Evolutionary conservation across 345 rosid species (phyloP).

Genomic region (Jatropha curcas): DNA sequence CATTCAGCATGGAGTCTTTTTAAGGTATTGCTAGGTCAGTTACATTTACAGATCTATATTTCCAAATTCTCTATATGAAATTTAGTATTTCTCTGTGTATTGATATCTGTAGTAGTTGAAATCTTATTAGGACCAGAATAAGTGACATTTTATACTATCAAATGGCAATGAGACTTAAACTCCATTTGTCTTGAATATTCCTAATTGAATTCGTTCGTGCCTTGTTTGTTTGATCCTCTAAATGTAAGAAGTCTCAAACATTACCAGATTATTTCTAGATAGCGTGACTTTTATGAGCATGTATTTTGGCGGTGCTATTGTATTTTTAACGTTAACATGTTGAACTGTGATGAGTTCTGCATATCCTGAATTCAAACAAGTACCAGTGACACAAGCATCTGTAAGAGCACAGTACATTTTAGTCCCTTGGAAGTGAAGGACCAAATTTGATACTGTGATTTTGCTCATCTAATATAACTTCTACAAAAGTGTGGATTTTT

Average conservation of each 20-base stretch:
- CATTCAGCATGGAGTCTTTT: not conserved
- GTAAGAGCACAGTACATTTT: not conserved
- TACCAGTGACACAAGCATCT: not conserved
- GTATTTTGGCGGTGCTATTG: not conserved
- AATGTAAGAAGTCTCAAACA: not conserved
- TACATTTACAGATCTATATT: not conserved
- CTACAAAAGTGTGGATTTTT: not conserved
- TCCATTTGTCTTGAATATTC: not conserved
- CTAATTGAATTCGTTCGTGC: not conserved
- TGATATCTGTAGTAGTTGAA: too few relatives aligned
- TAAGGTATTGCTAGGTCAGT: constrained; percentile 13
- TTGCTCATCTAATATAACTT: not conserved
- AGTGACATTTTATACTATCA: not conserved
- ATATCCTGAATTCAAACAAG: not conserved
- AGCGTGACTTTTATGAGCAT: not conserved
- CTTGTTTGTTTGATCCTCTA: not conserved
- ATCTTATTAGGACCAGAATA: not conserved
- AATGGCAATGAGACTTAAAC: not conserved
- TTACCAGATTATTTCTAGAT: not conserved
- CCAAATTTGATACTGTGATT: not conserved
- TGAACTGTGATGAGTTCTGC: not conserved
- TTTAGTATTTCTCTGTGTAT: not conserved
- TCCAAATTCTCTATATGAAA: not conserved
- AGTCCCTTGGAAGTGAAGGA: not conserved
- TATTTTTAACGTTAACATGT: not conserved